Evolutionary conservation across 1,139 yeast species (phyloP).

Genomic region (Geotrichum carabidarum): DNA sequence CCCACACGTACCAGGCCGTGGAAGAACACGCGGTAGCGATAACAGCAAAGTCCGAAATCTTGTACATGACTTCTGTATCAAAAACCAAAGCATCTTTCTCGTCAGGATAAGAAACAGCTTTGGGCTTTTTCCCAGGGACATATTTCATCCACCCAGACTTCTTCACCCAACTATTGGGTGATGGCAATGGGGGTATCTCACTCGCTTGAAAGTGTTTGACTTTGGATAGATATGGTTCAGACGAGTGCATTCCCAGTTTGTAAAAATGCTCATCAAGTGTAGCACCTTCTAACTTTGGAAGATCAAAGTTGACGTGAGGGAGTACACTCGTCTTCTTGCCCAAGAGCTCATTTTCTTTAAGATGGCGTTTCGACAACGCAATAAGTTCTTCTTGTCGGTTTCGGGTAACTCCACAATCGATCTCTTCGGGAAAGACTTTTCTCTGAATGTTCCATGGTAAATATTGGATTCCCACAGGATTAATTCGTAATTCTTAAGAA

Average conservation of each 20-base stretch:
- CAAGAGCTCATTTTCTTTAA: conserved; percentile 58
- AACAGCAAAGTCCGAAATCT: conserved; percentile 66
- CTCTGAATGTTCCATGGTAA: conserved; percentile 28
- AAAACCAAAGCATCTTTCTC: conserved; percentile 64
- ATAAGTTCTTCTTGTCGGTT: conserved; percentile 35
- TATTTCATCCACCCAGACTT: conserved; percentile 82
- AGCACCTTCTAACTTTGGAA: conserved; percentile 68
- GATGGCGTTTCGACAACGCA: conserved; percentile 56
- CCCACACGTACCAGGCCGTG: conserved; percentile 93
- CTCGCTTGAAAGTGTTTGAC: conserved; percentile 41
- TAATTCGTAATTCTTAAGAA: conserved; percentile 41
- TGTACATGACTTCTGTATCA: conserved; percentile 85
- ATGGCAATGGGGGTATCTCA: conserved; percentile 47
- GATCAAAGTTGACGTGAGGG: conserved; percentile 47
- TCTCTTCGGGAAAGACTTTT: conserved; percentile 29
- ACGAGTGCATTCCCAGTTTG: conserved; percentile 53
- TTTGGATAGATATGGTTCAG: conserved; percentile 57
- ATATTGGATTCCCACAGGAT: conserved; percentile 51
- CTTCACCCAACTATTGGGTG: conserved; percentile 25
- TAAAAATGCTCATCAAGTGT: conserved; percentile 81
- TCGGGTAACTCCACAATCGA: neutral
- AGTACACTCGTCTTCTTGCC: conserved; percentile 71
- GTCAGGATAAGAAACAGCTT: conserved; percentile 63
- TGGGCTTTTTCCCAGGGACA: conserved; percentile 48
- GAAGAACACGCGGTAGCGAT: conserved; percentile 77